phyloP scores from a whole-genome alignment of 2,329 filamentous ascomycete species.

The Diaporthe helianthi region DNA sequence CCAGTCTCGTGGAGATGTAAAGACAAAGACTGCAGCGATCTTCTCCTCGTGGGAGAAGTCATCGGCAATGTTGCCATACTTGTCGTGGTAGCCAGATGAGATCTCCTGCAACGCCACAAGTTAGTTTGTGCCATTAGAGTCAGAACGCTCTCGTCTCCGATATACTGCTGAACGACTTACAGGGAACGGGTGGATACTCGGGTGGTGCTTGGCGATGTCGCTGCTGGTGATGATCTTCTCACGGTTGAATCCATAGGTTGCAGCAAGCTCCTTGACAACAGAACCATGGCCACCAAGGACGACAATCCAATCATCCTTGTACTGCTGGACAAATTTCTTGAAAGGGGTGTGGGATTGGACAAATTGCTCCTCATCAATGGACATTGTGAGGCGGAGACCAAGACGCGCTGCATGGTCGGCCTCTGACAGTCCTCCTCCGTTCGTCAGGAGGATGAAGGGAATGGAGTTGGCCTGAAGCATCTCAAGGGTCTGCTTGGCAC shows the following conservation, averaged over 20 bases:
- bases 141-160: rapidly evolving
- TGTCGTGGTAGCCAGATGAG: constrained; percentile 42
- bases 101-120: constrained; percentile 38
- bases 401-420: constrained; percentile 66
- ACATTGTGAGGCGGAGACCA: constrained; percentile 57
- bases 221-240: constrained; percentile 46
- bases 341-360: constrained; percentile 81
- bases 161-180: background rate
- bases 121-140: background rate
- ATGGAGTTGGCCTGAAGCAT: constrained; percentile 67
- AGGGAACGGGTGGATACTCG: constrained; percentile 43
- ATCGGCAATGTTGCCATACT: constrained; percentile 48
- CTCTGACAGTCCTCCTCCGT: constrained; percentile 75
- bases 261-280: constrained; percentile 41
- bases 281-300: constrained; percentile 58
- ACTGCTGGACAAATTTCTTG: constrained; percentile 57
- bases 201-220: constrained; percentile 40
- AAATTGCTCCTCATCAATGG: constrained; percentile 55
- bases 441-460: constrained; percentile 77
- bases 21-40: constrained; percentile 45
- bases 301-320: constrained; percentile 60
- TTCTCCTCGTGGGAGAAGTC: constrained; percentile 52
- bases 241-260: constrained; percentile 45
- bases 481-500: constrained; percentile 64
- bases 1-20: constrained; percentile 46